Base-by-base conservation (phyloP, 257 asterid species). In the Nyctanthes arbortristis region DNA sequence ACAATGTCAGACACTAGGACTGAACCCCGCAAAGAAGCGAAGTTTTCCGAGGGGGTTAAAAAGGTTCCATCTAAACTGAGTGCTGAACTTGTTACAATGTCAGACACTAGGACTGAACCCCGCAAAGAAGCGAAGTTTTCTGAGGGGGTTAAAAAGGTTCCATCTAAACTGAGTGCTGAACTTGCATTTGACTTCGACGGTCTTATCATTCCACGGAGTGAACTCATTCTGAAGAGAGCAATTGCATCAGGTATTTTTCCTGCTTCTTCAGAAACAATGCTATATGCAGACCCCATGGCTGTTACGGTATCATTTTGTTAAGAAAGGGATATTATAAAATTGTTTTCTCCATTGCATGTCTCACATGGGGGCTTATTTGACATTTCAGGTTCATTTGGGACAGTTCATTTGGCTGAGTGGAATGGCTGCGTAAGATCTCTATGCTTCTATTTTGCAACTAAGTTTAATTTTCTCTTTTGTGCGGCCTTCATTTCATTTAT, bases 321-420 rank as follows among this genome's bases (percentile, higher is more conserved):
- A 35, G 57, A 61, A 57, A 61, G 36, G 61, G 28, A 32, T 59
- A 47, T 55, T 55, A 18, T 29, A 30, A 29, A 71, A 10, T 27
- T 31, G 36, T 27, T 67, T 32, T 29, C 30, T 72, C 49, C 54
- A 43, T 45, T 52, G 52, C 72, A 34, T 68, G 77, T 70, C 39
- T 75, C 61, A 64, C 58, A 68, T 25, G 43, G 45, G n/a, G 57
- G 28, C 57, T 47, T 47, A 27, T 47, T 47, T 47, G 10, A n/a
- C 7, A n/a, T 79, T 33, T 24, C 88, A 94, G 99, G 99, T 73
- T 94, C 99, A 52, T 94, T 94, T 80, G 99, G 99, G 59, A 89
- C 86, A 29, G 99, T 94, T 63, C 97, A 89, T 70, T 97, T 96
- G 73, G 99, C 95, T 81, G 99, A 91, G 73, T 94, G 99, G 99